phyloP scores from a whole-genome alignment of 805 yeast species.

The Kodamaea leandrae region DNA sequence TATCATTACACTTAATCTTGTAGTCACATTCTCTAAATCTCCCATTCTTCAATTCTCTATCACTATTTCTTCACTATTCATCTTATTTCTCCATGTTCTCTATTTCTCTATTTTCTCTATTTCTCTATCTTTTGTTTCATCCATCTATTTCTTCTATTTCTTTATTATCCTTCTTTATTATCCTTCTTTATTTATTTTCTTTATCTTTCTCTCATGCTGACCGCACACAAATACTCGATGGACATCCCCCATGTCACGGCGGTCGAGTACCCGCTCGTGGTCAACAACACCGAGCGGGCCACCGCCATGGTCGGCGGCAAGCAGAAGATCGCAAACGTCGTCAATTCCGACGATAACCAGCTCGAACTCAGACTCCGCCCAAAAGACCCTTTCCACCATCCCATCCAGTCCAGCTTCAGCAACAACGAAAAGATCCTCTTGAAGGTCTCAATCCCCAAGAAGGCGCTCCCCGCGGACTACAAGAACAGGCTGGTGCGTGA shows the following conservation, averaged over 20 bases:
- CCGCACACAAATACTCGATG: constrained; percentile 56
- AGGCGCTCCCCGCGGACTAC: constrained; percentile 40
- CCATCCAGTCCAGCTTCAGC: constrained; percentile 53
- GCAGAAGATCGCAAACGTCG: constrained; percentile 38
- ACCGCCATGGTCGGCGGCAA: constrained; percentile 68
- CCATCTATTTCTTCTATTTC: too few species aligned
- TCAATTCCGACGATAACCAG: constrained; percentile 37
- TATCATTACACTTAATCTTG: too few species aligned
- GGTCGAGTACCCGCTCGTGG: constrained; percentile 75
- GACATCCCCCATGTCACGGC: constrained; percentile 74
- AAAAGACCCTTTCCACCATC: constrained; percentile 53
- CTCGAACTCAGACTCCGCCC: constrained; percentile 40
- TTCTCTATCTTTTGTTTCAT: too few species aligned
- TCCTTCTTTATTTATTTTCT: too few species aligned
- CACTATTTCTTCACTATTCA: too few species aligned
- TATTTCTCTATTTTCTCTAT: too few species aligned
- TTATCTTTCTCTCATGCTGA: too few species aligned
- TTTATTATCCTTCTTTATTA: too few species aligned
- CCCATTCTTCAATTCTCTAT: too few species aligned
- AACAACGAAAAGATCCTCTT: constrained; percentile 57
- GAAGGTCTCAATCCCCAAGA: constrained; percentile 60
- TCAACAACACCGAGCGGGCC: constrained; percentile 61
- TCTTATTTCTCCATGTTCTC: too few species aligned
- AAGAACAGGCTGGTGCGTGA: constrained; percentile 42
- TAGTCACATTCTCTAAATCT: too few species aligned